Percentiles rank a stretch among this genome's conserved stretches.
Conservation (phyloP, 163 green algal species). For the Scenedesmus sp. region DNA sequence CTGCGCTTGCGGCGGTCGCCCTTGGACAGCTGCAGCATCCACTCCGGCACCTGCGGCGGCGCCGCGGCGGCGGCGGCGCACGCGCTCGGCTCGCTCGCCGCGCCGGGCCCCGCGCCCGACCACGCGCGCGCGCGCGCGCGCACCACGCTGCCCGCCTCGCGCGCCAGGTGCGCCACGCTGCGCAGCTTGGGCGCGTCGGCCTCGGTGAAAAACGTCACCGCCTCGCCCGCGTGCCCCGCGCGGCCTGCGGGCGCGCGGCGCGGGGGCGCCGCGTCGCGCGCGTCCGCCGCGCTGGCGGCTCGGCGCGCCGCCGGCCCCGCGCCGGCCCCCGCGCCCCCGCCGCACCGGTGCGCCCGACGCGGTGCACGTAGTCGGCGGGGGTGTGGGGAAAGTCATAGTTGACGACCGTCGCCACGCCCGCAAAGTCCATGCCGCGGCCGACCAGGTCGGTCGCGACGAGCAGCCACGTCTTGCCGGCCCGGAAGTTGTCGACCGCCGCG, state of each 20-base stretch:
- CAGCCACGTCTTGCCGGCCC: conserved; percentile 85
- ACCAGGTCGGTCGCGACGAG: conserved; percentile 97
- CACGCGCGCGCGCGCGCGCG: neutral
- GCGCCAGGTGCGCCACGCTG: conserved; percentile 89
- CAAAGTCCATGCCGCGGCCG: conserved; percentile 96
- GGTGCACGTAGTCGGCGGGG: conserved; percentile 95
- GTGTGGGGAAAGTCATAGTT: conserved; percentile 96
- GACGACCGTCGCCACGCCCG: conserved; percentile 92
- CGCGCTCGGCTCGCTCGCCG: too few relatives aligned
- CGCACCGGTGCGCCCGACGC: conserved; percentile 88
- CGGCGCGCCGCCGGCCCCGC: too few relatives aligned
- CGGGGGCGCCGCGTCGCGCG: too few relatives aligned
- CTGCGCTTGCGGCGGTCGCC: conserved; percentile 40
- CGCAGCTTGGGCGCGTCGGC: conserved; percentile 80
- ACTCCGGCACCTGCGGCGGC: conserved; percentile 81
- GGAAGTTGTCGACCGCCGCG: conserved; percentile 91
- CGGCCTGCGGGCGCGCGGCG: conserved; percentile 5
- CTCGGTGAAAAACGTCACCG: conserved; percentile 96
- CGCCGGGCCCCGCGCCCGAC: too few relatives aligned
- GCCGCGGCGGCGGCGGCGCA: conserved; percentile 6
- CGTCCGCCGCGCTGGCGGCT: neutral
- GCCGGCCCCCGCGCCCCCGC: conserved; percentile 55
- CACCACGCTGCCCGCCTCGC: conserved; percentile 68
- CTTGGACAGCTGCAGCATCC: conserved; percentile 80
- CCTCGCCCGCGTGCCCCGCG: conserved; percentile 65